Evolutionary conservation across 495 filamentous ascomycete species (phyloP).

Genomic region (Podospora bellae-mahoneyi): DNA sequence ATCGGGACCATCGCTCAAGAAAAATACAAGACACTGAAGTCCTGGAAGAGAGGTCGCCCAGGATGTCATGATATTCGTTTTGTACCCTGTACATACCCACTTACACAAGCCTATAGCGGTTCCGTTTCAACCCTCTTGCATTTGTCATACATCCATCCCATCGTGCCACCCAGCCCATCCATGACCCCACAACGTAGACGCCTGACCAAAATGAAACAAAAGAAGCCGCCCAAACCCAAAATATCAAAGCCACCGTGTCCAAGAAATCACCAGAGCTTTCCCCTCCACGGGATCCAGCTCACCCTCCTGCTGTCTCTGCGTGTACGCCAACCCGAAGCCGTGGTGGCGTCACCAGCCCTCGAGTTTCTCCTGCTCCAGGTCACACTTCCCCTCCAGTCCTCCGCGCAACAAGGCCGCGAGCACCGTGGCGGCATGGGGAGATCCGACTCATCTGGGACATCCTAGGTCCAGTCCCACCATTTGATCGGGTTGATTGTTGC

Average conservation of each 20-base stretch:
- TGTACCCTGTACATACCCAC: neutral
- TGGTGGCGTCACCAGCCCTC: neutral
- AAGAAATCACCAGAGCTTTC: conserved; percentile 18
- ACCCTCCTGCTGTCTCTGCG: conserved; percentile 11
- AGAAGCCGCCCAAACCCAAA: neutral
- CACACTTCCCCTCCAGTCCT: neutral
- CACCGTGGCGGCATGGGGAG: neutral
- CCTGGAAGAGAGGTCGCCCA: neutral
- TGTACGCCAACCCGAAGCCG: no score
- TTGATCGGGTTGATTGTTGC: neutral
- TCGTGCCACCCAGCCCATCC: neutral
- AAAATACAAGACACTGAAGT: neutral
- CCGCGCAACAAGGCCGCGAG: neutral
- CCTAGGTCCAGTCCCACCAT: neutral
- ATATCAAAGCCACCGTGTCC: neutral
- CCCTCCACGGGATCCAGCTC: conserved; percentile 24
- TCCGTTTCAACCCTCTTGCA: neutral
- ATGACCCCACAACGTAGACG: neutral
- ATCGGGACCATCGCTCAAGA: no score
- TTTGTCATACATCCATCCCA: neutral
- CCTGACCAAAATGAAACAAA: neutral
- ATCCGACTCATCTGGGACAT: neutral
- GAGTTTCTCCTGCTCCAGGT: neutral
- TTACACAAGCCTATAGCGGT: neutral
- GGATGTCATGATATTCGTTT: neutral